Evolutionary conservation across 2,329 filamentous ascomycete species (phyloP).

Genomic region (Botryotinia calthae): DNA sequence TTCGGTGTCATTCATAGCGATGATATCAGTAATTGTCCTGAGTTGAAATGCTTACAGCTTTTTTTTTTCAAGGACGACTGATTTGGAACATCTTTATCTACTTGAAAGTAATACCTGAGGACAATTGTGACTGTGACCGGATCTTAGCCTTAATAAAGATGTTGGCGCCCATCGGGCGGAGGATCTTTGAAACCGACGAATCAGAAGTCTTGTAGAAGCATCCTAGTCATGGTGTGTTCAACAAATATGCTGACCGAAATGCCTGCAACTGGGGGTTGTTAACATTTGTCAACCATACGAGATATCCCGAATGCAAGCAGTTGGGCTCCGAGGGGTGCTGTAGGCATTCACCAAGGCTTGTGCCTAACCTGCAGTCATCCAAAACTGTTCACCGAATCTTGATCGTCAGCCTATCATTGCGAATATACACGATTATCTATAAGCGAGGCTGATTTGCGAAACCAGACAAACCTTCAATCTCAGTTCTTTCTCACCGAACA

Average conservation of each 20-base stretch:
- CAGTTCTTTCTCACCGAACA: not conserved
- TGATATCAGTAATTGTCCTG: not conserved
- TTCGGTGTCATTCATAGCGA: not conserved
- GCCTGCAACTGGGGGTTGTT: not conserved
- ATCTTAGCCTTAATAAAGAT: not conserved
- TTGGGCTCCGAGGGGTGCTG: slow-evolving; percentile 4
- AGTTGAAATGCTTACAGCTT: not conserved
- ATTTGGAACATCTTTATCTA: not conserved
- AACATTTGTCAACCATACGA: not conserved
- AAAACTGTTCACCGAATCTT: slow-evolving; percentile 19
- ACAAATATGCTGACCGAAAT: slow-evolving; percentile 7
- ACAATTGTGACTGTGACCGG: not conserved
- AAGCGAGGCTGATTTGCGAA: slow-evolving; percentile 22
- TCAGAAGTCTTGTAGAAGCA: not conserved
- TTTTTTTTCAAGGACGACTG: not conserved
- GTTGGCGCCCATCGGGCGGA: slow-evolving; percentile 6
- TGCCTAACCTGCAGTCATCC: not conserved
- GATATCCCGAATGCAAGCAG: not conserved
- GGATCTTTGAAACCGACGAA: not conserved
- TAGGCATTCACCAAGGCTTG: slow-evolving; percentile 10
- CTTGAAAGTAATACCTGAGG: not conserved
- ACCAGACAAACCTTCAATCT: slow-evolving; percentile 1
- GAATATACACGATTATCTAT: not conserved
- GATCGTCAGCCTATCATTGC: not conserved
- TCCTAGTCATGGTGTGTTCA: not conserved